Evolutionary conservation across 805 yeast genomes (phyloP).

Genomic region (Yarrowia sp.): DNA sequence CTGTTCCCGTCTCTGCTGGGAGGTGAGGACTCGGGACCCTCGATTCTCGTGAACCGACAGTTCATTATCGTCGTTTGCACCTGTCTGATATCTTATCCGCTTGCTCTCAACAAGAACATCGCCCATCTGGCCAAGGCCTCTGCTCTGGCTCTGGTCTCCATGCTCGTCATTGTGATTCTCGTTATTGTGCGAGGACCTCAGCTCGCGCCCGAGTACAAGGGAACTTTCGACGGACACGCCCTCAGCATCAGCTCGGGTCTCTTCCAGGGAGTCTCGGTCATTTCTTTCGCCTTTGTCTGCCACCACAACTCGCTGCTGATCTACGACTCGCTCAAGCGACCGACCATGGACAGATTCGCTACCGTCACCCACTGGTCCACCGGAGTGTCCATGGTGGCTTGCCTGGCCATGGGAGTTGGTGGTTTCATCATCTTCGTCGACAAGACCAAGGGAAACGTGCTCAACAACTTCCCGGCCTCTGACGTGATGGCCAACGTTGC

Average conservation of each 20-base stretch:
- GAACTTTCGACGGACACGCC: conserved; percentile 44
- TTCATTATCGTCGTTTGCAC: conserved; percentile 70
- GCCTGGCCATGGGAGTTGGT: conserved; percentile 71
- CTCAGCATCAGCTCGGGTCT: conserved; percentile 58
- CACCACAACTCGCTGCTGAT: conserved; percentile 93
- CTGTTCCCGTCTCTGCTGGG: conserved; percentile 49
- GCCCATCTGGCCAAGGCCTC: conserved; percentile 82
- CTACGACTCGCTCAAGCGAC: conserved; percentile 74
- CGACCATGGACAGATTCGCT: conserved; percentile 73
- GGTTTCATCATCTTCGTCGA: conserved; percentile 76
- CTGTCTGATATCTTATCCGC: conserved; percentile 72
- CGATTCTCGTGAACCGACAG: conserved; percentile 61
- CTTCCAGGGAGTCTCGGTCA: conserved; percentile 90
- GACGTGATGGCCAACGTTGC: conserved; percentile 81
- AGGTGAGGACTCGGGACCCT: conserved; percentile 38
- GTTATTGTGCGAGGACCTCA: conserved; percentile 74
- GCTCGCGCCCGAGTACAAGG: conserved; percentile 45
- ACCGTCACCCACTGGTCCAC: conserved; percentile 81
- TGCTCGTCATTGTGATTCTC: conserved; percentile 72
- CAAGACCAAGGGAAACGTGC: conserved; percentile 78
- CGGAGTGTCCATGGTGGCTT: conserved; percentile 72
- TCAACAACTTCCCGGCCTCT: conserved; percentile 78
- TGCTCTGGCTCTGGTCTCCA: conserved; percentile 79
- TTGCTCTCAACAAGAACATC: conserved; percentile 76
- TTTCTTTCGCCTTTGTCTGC: conserved; percentile 92